A percentile compares a stretch with the other conserved stretches of the same genome.
Conservation (phyloP, 169 alveolate species). For the Condylostoma magnum region DNA sequence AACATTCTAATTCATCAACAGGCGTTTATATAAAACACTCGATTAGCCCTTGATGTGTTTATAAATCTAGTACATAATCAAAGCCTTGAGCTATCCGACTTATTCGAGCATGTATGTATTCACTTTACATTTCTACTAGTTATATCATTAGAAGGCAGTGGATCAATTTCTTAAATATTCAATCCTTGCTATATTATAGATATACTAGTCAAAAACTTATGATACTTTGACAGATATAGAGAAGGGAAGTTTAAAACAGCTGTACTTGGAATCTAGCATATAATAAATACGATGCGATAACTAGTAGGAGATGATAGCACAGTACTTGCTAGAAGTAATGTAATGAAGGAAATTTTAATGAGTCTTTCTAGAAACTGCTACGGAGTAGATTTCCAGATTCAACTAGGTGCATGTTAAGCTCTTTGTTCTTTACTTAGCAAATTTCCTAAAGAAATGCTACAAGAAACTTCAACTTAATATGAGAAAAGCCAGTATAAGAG, state of each 20-base stretch:
- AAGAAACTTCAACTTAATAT: too few species aligned
- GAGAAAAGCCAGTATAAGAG: too few species aligned
- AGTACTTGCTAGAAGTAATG: slow-evolving; percentile 11
- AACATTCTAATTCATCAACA: too few species aligned
- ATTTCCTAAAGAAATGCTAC: background rate
- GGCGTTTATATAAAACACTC: too few species aligned
- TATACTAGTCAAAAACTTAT: slow-evolving; percentile 2
- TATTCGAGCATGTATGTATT: slow-evolving; percentile 15
- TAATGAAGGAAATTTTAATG: slow-evolving; percentile 3
- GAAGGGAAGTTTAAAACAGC: slow-evolving; percentile 19
- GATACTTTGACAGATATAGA: slow-evolving; percentile 1
- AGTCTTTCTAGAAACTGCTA: slow-evolving; percentile 10
- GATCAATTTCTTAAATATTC: background rate
- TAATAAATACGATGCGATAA: slow-evolving; percentile 6
- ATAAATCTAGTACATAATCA: too few species aligned
- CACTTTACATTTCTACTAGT: slow-evolving; percentile 4
- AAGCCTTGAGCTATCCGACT: slow-evolving; percentile 29
- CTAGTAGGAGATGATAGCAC: background rate
- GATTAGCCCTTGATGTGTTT: too few species aligned
- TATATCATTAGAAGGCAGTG: slow-evolving; percentile 23
- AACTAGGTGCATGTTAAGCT: slow-evolving; percentile 32
- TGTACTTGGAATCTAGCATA: slow-evolving; percentile 8
- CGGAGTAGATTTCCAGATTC: slow-evolving; percentile 7
- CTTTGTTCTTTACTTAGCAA: background rate
- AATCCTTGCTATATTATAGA: slow-evolving; percentile 16